Evolutionary conservation across 2,329 filamentous ascomycete species (phyloP), one percentile per base, ranked within the genome.

Genomic region (Dactylellina sp.): DNA sequence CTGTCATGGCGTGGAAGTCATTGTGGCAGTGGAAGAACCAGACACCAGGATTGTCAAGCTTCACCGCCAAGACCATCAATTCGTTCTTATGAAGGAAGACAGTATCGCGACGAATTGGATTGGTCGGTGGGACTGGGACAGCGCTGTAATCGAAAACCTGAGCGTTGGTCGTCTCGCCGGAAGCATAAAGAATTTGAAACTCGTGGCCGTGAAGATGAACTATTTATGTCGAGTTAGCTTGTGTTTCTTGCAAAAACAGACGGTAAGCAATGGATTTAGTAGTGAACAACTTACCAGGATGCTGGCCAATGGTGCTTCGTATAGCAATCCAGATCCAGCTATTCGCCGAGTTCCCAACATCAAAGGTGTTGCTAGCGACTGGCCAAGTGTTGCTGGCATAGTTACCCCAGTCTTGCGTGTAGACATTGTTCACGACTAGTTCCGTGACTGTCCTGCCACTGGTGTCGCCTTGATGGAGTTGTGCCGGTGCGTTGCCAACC

Each of bases 171-270:
- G 28, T 28, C 25, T 52, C 47, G 20, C 47, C 47, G n/a, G 20
- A 28, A 7, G 47, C 47, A n/a, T 52, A 52, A 2, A 35, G 14
- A 16, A 52, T 52, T 18, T 52, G 47, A 22, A 52, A 52, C 22
- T 52, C 47, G 22, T 28, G 47, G 22, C 47, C 47, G 25, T 52
- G 47, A n/a, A 35, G 22, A 32, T 52, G 47, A 32, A 52, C 47
- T 52, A 52, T 28, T 7, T 3, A 20, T 28, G 4, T 4, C 22
- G 20, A 46, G 24, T 52, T 35, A 52, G 47, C n/a, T 12, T 9
- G 9, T 22, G 11, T 35, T 25, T 28, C 16, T 32, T 5, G 11
- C 11, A 47, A 11, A 7, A 9, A 32, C 14, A 52, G 2, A 32
- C 2, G 14, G 20, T 16, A 9, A 20, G 47, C 11, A 24, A 49